A percentile compares a stretch with the other conserved stretches of the same genome.
Conservation (phyloP, 306 rosid species). For the peach (Prunus persica) region Prunus_persica_NCBIv2 NC_034010.1:27063501-27064000, state of each 20-base stretch:
- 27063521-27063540: slow-evolving; percentile 7
- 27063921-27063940: slow-evolving; percentile 46
- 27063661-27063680: background rate
- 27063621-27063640: slow-evolving; percentile 2
- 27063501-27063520: background rate
- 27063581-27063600: slow-evolving; percentile 1
- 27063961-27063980: slow-evolving; percentile 43
- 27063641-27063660: background rate
- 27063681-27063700: background rate
- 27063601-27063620: background rate
- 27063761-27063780: slow-evolving; percentile 53
- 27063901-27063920: slow-evolving; percentile 43
- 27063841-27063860: slow-evolving; percentile 47
- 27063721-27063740: slow-evolving; percentile 42
- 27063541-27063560: background rate
- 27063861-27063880: slow-evolving; percentile 29
- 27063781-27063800: slow-evolving; percentile 56
- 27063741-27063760: slow-evolving; percentile 50
- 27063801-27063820: slow-evolving; percentile 36
- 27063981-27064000: slow-evolving; percentile 50
- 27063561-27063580: slow-evolving; percentile 7
- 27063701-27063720: background rate
- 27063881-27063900: slow-evolving; percentile 39
- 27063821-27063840: slow-evolving; percentile 45
- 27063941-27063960: slow-evolving; percentile 56